Conservation (phyloP, 768 basidiomycete species). For the Hypholoma sublateritium region DNA sequence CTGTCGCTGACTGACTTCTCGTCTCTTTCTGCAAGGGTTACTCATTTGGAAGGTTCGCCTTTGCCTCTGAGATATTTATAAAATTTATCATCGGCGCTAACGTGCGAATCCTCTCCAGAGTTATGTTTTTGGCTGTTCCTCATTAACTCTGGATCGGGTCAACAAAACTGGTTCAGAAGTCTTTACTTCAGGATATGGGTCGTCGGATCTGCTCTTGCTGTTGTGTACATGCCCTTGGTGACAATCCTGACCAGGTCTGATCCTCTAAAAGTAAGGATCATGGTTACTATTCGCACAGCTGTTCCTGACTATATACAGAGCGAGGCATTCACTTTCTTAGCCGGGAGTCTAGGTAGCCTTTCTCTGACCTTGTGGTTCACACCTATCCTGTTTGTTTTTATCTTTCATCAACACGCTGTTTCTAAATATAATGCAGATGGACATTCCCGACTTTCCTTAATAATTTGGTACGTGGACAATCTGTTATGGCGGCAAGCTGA, state of each 20-base stretch:
- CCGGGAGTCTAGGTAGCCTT: slow-evolving; percentile 68
- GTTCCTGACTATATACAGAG: slow-evolving; percentile 38
- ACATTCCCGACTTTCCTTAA: slow-evolving; percentile 65
- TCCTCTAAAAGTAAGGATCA: slow-evolving; percentile 50
- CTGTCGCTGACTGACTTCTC: neutral
- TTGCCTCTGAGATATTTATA: neutral
- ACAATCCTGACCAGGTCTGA: slow-evolving; percentile 62
- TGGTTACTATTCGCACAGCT: slow-evolving; percentile 1
- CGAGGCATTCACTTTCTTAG: slow-evolving; percentile 69
- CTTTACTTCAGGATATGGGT: slow-evolving; percentile 76
- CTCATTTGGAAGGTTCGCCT: slow-evolving; percentile 71
- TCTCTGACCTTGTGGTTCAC: slow-evolving; percentile 74
- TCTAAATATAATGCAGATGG: slow-evolving; percentile 39
- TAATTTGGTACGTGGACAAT: slow-evolving; percentile 48
- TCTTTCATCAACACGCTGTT: neutral
- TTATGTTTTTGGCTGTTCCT: slow-evolving; percentile 89
- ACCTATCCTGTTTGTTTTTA: slow-evolving; percentile 55
- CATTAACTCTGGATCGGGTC: slow-evolving; percentile 57
- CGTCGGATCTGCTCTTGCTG: slow-evolving; percentile 57
- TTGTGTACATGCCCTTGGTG: slow-evolving; percentile 69
- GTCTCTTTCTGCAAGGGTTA: slow-evolving; percentile 46
- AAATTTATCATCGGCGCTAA: no score
- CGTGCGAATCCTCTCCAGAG: slow-evolving; percentile 39
- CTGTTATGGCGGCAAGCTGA: neutral
- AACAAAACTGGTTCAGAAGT: slow-evolving; percentile 78